A percentile compares a stretch with the other conserved stretches of the same genome.
phyloP scores from a whole-genome alignment of 768 basidiomycete genomes.

The Kwoniella dendrophila region DNA sequence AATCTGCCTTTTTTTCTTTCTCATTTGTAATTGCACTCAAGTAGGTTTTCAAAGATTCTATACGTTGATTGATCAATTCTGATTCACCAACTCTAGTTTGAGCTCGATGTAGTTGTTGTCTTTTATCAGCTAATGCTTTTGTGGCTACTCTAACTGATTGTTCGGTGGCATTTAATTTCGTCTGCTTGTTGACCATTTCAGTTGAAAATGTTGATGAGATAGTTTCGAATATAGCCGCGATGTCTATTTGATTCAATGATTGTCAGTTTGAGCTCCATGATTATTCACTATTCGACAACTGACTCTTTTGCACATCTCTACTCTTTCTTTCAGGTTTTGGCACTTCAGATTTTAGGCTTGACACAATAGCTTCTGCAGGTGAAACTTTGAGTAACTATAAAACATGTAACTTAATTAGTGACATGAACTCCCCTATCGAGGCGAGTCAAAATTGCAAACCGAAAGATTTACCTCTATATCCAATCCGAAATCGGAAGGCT shows the following conservation, averaged over 20 bases:
- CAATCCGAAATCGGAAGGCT: conserved; percentile 92
- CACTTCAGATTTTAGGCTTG: conserved; percentile 71
- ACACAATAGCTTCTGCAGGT: conserved; percentile 73
- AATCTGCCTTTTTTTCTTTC: conserved; percentile 62
- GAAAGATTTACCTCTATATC: conserved; percentile 72
- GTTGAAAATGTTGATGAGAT: conserved; percentile 75
- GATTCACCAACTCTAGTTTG: conserved; percentile 73
- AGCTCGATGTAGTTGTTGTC: conserved; percentile 78
- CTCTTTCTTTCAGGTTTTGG: conserved; percentile 81
- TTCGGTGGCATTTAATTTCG: conserved; percentile 81
- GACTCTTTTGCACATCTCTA: conserved; percentile 61
- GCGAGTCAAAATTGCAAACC: neutral
- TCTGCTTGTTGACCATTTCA: conserved; percentile 85
- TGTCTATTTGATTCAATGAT: conserved; percentile 61
- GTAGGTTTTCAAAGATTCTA: conserved; percentile 81
- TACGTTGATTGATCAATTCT: conserved; percentile 76
- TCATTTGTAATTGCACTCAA: conserved; percentile 61
- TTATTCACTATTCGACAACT: conserved; percentile 3
- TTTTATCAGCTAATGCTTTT: conserved; percentile 84
- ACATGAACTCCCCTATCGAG: conserved; percentile 4
- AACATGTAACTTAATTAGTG: no score
- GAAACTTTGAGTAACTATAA: conserved; percentile 38
- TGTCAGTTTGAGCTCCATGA: neutral
- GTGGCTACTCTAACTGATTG: conserved; percentile 85
- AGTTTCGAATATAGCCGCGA: conserved; percentile 79